These are phyloP conservation scores for Pulveroboletus sp. DNA, from an alignment of 1,284 basidiomycete genomes.

Conservation along the genomic window DNA sequence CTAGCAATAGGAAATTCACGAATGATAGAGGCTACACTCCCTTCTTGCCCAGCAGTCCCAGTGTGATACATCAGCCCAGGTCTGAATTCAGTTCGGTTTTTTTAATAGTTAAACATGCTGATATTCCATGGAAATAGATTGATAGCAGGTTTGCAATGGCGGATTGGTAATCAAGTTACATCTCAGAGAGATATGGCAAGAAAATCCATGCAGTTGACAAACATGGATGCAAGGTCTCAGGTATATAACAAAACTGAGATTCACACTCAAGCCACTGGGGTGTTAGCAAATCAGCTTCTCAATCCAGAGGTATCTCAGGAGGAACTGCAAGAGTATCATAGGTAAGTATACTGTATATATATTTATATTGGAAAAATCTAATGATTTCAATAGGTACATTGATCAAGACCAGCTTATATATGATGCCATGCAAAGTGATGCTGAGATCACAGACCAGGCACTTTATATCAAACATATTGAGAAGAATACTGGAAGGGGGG, in stretches of 20 bases:
- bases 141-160: conserved; percentile 69
- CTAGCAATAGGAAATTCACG: conserved; percentile 54
- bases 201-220: conserved; percentile 26
- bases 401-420: conserved; percentile 66
- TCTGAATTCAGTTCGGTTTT: conserved; percentile 4
- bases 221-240: conserved; percentile 29
- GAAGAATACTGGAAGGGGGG: conserved; percentile 27
- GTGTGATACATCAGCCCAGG: conserved; percentile 25
- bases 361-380: background rate
- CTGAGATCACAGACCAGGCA: conserved; percentile 52
- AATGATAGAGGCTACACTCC: conserved; percentile 68
- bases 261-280: conserved; percentile 60
- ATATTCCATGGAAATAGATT: conserved; percentile 39
- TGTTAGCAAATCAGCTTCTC: conserved; percentile 59
- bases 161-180: conserved; percentile 56
- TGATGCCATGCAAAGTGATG: conserved; percentile 46
- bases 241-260: conserved; percentile 15
- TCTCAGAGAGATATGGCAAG: conserved; percentile 30
- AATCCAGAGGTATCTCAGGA: conserved; percentile 61
- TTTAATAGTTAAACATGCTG: background rate
- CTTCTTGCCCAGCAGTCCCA: conserved; percentile 56
- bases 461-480: conserved; percentile 54
- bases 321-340: conserved; percentile 78
- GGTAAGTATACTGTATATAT: conserved; percentile 39
- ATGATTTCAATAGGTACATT: conserved; percentile 50